Percentiles rank a stretch among this genome's conserved stretches.
Conservation (phyloP, 2,329 filamentous ascomycete species). For the Ceratocystis lukuohia region DNA sequence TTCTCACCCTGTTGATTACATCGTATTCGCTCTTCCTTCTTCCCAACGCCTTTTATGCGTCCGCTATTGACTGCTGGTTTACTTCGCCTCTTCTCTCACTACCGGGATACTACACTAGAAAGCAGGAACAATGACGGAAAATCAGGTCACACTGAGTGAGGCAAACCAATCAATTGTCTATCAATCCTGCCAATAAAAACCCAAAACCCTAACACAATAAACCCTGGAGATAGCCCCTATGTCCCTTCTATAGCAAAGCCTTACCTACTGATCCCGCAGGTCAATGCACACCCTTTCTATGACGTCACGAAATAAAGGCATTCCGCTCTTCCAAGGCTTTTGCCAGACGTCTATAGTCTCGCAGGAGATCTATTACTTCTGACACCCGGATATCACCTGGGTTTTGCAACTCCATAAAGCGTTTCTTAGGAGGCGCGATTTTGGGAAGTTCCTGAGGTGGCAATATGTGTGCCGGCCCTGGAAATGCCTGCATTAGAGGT, state of each 20-base stretch:
- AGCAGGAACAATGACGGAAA: no score
- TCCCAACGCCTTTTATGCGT: no score
- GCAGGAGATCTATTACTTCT: slow-evolving; percentile 58
- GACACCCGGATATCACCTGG: slow-evolving; percentile 56
- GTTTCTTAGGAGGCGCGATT: slow-evolving; percentile 53
- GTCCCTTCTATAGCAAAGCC: not conserved
- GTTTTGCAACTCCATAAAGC: slow-evolving; percentile 59
- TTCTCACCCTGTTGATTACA: no score
- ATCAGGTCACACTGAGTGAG: no score
- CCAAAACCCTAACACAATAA: no score
- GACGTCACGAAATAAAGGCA: slow-evolving; percentile 35
- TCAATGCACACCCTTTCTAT: not conserved
- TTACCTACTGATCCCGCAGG: not conserved
- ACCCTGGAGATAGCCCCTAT: no score
- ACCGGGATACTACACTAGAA: no score
- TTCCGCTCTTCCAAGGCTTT: slow-evolving; percentile 48
- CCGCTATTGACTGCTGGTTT: no score
- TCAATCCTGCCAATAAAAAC: no score
- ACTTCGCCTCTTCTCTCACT: no score
- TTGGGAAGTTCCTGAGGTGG: slow-evolving; percentile 43
- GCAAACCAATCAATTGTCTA: no score
- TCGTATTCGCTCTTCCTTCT: no score
- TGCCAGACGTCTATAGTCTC: slow-evolving; percentile 62
- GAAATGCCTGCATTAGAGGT: slow-evolving; percentile 37
- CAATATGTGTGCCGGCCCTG: slow-evolving; percentile 42